Evolutionary conservation across 2,329 filamentous ascomycete species (phyloP).

Genomic region (Dothidotthia symphoricarpi): DNA sequence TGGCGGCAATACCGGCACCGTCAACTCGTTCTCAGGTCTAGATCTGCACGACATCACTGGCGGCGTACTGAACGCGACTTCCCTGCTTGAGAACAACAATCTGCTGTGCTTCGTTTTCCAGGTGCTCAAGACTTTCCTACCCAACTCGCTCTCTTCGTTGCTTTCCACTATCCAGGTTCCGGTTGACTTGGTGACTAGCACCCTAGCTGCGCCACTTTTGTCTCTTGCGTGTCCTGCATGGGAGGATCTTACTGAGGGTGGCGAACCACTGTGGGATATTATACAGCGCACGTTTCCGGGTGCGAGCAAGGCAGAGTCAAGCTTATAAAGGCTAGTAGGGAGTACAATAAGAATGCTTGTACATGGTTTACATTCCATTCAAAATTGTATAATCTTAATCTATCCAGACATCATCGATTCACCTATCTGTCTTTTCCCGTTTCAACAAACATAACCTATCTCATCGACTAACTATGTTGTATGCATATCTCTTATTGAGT

Average conservation of each 20-base stretch:
- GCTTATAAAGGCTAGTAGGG: conserved; percentile 3
- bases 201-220: conserved; percentile 19
- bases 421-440: no score
- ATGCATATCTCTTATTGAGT: no score
- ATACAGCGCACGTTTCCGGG: conserved; percentile 13
- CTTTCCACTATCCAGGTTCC: conserved; percentile 24
- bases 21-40: conserved; percentile 54
- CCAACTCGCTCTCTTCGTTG: conserved; percentile 35
- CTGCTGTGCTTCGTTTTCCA: conserved; percentile 41
- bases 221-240: conserved; percentile 27
- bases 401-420: no score
- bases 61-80: conserved; percentile 16
- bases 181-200: conserved; percentile 18
- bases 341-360: no score
- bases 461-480: no score
- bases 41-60: conserved; percentile 27
- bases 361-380: background rate
- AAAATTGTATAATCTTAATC: background rate
- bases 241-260: conserved; percentile 18
- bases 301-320: conserved; percentile 10
- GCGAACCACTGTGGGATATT: conserved; percentile 18
- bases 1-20: conserved; percentile 54
- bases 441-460: no score
- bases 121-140: conserved; percentile 34
- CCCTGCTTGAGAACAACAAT: conserved; percentile 43